Evolutionary conservation across 1,284 basidiomycete species (phyloP).

Genomic region (Rhizoctonia solani): DNA sequence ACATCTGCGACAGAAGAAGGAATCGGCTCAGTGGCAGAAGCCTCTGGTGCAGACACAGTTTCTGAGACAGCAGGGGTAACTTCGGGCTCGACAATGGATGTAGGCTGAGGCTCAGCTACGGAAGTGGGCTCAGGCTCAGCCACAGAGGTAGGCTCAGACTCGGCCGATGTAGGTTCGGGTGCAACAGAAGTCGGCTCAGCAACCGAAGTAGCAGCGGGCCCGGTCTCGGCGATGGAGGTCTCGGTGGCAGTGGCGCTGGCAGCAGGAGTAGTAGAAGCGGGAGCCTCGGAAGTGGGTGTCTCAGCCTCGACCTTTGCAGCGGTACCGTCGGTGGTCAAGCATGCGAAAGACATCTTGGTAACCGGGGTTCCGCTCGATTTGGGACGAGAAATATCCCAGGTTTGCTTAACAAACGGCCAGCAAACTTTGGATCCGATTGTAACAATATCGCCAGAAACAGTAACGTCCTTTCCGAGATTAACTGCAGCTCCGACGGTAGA

Average conservation of each 20-base stretch:
- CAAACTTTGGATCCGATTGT: constrained; percentile 5
- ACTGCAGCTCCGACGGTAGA: neutral
- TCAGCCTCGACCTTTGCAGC: neutral
- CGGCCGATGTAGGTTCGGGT: neutral
- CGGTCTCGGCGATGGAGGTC: neutral
- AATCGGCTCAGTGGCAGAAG: neutral
- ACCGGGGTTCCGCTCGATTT: constrained; percentile 3
- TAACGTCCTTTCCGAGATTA: constrained; percentile 12
- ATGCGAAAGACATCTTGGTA: constrained; percentile 23
- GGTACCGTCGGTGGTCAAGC: constrained; percentile 18
- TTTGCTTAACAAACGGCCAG: constrained; percentile 25
- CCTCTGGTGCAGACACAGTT: neutral
- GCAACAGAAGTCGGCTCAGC: neutral
- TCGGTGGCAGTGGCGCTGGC: neutral
- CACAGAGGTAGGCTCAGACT: neutral
- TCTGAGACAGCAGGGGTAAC: neutral
- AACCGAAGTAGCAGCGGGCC: neutral
- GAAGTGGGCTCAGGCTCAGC: neutral
- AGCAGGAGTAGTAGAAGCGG: neutral
- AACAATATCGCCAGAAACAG: constrained; percentile 11
- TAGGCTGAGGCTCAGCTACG: neutral
- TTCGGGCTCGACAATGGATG: no score
- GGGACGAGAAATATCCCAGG: constrained; percentile 7
- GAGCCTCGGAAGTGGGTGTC: neutral
- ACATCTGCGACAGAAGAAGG: neutral